These are phyloP conservation scores for Sungouiozyma ichnusensis DNA, from an alignment of 805 yeast genomes.

Conservation along the genomic window DNA sequence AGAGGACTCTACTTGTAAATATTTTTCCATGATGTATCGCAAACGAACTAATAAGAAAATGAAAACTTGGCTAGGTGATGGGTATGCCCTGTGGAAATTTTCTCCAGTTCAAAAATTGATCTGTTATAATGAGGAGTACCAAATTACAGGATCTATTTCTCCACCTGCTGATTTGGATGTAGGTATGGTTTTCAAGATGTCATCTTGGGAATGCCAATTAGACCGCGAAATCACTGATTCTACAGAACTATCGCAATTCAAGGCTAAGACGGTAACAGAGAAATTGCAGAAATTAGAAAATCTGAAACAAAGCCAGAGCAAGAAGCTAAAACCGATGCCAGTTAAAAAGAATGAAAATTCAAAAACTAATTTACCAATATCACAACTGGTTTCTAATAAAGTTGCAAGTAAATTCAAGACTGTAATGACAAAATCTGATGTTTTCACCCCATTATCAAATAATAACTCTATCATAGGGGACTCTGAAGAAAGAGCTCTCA, in stretches of 20 bases:
- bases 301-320: not conserved
- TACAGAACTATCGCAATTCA: constrained; percentile 10
- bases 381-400: constrained; percentile 9
- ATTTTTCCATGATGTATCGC: constrained; percentile 47
- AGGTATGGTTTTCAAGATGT: constrained; percentile 39
- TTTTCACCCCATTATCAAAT: constrained; percentile 3
- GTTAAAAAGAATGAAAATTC: not conserved
- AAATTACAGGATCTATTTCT: constrained; percentile 20
- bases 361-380: constrained; percentile 6
- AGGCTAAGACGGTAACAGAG: not conserved
- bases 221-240: constrained; percentile 35
- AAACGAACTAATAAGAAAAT: constrained; percentile 67
- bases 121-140: constrained; percentile 22
- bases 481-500: constrained; percentile 9
- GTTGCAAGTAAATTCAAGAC: constrained; percentile 11
- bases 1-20: constrained; percentile 2
- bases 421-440: constrained; percentile 8
- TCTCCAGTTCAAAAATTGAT: constrained; percentile 13
- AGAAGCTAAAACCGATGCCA: not conserved
- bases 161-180: constrained; percentile 10
- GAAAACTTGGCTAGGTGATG: constrained; percentile 95
- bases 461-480: constrained; percentile 8
- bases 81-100: constrained; percentile 35
- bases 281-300: not conserved
- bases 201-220: constrained; percentile 52